phyloP scores from a whole-genome alignment of 2,329 filamentous ascomycete species.

The Sarocladiaceae sp. region DNA sequence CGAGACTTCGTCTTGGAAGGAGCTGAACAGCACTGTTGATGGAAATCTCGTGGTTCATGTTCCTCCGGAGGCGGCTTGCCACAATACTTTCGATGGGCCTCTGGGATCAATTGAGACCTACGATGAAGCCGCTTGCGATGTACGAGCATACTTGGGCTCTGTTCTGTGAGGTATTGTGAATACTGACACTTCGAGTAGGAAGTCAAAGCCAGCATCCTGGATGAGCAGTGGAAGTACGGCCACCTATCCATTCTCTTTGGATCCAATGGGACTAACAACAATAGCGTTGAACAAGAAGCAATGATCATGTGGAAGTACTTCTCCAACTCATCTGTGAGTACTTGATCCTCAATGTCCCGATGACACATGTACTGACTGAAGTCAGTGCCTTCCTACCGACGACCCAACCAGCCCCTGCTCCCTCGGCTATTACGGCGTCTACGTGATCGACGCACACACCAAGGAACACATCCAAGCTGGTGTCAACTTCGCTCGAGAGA shows the following conservation, averaged over 20 bases:
- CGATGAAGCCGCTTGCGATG: conserved; percentile 28
- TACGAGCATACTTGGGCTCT: background rate
- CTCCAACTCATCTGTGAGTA: conserved; percentile 25
- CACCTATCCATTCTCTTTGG: background rate
- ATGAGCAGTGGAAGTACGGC: conserved; percentile 33
- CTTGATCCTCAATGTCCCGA: background rate
- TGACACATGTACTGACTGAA: background rate
- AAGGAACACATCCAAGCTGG: conserved; percentile 23
- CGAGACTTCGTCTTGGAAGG: conserved; percentile 19
- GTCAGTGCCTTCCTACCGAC: conserved; percentile 21
- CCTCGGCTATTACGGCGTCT: conserved; percentile 34
- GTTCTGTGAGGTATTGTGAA: background rate
- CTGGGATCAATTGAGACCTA: conserved; percentile 31
- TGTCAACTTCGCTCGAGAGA: conserved; percentile 25
- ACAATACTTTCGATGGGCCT: conserved; percentile 32
- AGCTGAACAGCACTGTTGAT: conserved; percentile 29
- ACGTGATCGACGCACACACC: conserved; percentile 19
- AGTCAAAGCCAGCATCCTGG: conserved; percentile 21
- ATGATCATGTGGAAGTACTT: conserved; percentile 37
- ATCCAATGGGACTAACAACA: background rate
- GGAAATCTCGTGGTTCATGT: conserved; percentile 28
- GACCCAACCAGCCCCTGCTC: conserved; percentile 29
- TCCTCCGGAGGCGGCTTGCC: conserved; percentile 28
- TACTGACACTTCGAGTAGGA: conserved; percentile 16
- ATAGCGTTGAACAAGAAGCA: conserved; percentile 22